Evolutionary conservation across 192 early-diverging fungal genomes (phyloP), one percentile per base, ranked within the genome.

Genomic region (Mortierella hygrophila): DNA sequence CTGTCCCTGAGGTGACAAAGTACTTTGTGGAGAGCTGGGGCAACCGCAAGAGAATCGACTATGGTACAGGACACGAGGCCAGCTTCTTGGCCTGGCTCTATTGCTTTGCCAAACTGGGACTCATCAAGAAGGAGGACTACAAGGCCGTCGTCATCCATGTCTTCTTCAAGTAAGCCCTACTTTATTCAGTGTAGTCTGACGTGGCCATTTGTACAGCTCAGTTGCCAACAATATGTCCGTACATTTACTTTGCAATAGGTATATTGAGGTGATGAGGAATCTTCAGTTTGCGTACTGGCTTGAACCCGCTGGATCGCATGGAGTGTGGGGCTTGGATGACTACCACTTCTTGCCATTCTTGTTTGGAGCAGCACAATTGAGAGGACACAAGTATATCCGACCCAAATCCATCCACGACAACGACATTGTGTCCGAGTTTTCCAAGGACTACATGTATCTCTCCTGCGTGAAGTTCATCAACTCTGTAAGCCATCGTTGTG

Each of bases 261-360:
- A 99, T 84, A 93, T 99, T 54, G 87, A 89, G 0, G 88, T 99
- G 23, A 98, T 99, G 96, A 93, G 98, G 21, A 93, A 93, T 72
- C 85, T 99, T 47, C 98, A 99, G 82, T 93, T 95, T 83, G 91
- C 90, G 37, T 99, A 99, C 91, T 97, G 96, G 95, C 91, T 99
- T 29, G 98, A 99, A 82, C 98, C 98, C 18, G 98, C 98, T 41
- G 98, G 98, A 13, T 96, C 94, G 18, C 98, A 99, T 77, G 98
- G 98, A 72, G 98, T 99, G n/a, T 99, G 98, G 98, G 98, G 98
- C 4, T 91, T 99, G 55, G 98, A 99, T 79, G 98, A 99, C 84
- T 98, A 97, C 88, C 98, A 99, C 76, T 99, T 99, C 79, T 85
- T 99, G 85, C 97, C 98, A 10, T 99, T 98, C 85, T 57, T 97